Evolutionary conservation across 352 stramenopile species (phyloP).

Genomic region (Globisporangium camurandrum): DNA sequence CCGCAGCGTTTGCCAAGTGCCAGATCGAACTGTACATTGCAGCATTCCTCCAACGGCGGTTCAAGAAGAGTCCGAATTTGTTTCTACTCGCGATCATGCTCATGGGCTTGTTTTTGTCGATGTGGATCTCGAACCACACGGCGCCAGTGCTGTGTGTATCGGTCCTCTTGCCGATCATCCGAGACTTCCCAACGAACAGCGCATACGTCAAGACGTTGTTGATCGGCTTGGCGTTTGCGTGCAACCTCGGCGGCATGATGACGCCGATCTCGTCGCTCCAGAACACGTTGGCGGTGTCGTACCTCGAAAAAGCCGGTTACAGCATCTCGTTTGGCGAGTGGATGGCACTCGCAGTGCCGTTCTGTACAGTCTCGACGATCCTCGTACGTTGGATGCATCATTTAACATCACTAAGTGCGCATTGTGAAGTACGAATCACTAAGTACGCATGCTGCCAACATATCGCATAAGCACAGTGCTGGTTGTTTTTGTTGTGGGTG

Average conservation of each 20-base stretch:
- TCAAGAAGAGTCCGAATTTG: slow-evolving; percentile 85
- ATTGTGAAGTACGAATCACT: not conserved
- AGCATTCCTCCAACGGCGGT: slow-evolving; percentile 79
- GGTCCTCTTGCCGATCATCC: slow-evolving; percentile 83
- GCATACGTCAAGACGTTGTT: slow-evolving; percentile 88
- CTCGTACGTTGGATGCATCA: slow-evolving; percentile 30
- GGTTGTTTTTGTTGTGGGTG: slow-evolving; percentile 84
- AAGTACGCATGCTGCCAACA: not conserved
- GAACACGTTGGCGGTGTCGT: slow-evolving; percentile 81
- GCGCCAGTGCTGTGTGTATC: slow-evolving; percentile 89
- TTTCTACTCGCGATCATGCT: slow-evolving; percentile 92
- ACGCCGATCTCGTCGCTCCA: slow-evolving; percentile 90
- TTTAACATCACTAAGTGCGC: not conserved
- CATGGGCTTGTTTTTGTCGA: slow-evolving; percentile 89
- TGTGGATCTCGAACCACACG: slow-evolving; percentile 93
- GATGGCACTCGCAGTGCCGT: slow-evolving; percentile 86
- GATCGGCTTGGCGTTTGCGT: slow-evolving; percentile 89
- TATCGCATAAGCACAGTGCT: slow-evolving; percentile 39
- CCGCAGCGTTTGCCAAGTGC: slow-evolving; percentile 86
- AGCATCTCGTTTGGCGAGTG: slow-evolving; percentile 87
- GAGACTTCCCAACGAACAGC: slow-evolving; percentile 79
- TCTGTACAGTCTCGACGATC: slow-evolving; percentile 82
- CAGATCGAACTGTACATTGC: slow-evolving; percentile 91
- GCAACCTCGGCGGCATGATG: slow-evolving; percentile 92
- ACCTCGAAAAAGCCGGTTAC: slow-evolving; percentile 82